These are phyloP conservation scores for Citrus medica DNA, from an alignment of 345 rosid genomes.

Conservation along the genomic window DNA sequence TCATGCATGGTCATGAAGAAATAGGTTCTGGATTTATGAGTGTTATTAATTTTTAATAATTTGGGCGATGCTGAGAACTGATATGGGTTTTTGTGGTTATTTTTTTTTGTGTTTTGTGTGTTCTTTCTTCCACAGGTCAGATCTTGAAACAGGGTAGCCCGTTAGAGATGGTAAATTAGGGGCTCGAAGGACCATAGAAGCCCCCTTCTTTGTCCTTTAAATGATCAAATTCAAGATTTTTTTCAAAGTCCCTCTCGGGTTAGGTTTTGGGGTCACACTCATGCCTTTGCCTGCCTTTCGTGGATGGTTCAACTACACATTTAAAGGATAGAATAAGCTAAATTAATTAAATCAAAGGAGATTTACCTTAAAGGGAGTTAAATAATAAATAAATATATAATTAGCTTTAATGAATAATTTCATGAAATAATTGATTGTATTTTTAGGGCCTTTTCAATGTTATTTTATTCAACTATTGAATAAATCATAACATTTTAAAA, in stretches of 20 bases:
- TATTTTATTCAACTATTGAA: too few species aligned
- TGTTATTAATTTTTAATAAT: background rate
- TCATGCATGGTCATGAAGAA: background rate
- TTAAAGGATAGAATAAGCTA: too few species aligned
- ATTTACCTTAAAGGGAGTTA: too few species aligned
- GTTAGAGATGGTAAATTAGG: conserved; percentile 32
- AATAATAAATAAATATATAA: too few species aligned
- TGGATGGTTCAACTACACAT: too few species aligned
- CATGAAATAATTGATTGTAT: too few species aligned
- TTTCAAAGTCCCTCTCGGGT: background rate
- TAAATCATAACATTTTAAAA: too few species aligned
- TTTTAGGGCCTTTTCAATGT: too few species aligned
- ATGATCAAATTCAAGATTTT: background rate
- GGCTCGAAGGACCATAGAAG: conserved; percentile 28
- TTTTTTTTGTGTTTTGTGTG: conserved; percentile 26
- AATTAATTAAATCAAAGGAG: too few species aligned
- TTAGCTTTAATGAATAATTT: too few species aligned
- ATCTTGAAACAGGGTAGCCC: conserved; percentile 31
- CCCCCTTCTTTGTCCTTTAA: conserved; percentile 22
- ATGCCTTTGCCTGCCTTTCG: background rate
- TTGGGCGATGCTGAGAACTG: conserved; percentile 47
- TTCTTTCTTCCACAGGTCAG: conserved; percentile 51
- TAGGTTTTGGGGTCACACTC: conserved; percentile 5
- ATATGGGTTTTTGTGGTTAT: conserved; percentile 39
- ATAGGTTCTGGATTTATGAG: conserved; percentile 15